Conservation (phyloP, 129 eudicot genomes). For the Pseudognaphalium luteoalbum region DNA sequence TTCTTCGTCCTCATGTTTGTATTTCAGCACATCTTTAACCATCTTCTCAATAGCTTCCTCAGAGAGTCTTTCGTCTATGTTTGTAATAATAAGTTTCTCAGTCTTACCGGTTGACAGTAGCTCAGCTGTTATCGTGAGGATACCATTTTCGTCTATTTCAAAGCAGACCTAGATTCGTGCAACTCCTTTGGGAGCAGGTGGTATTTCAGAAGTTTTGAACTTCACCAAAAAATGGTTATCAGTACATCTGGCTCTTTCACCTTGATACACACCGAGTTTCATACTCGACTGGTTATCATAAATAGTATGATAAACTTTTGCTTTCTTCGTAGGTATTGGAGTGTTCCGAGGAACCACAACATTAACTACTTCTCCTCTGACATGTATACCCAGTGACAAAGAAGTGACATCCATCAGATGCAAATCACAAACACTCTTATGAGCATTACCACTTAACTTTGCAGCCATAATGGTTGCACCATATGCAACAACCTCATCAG, state of each 20-base stretch:
- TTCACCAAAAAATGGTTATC: conserved; percentile 18
- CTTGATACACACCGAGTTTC: background rate
- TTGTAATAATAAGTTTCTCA: background rate
- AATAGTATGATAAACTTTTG: background rate
- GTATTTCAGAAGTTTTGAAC: background rate
- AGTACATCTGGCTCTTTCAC: background rate
- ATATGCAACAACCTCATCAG: no score
- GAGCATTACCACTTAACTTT: background rate
- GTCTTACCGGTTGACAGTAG: background rate
- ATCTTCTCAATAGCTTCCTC: background rate
- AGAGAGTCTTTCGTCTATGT: background rate
- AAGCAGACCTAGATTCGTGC: background rate
- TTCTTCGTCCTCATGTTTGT: background rate
- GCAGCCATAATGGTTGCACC: no score
- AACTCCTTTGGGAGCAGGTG: conserved; percentile 8
- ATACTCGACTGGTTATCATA: background rate
- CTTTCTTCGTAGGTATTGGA: conserved; percentile 16
- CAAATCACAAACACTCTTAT: background rate
- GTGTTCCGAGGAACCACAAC: conserved; percentile 13
- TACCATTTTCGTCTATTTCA: background rate
- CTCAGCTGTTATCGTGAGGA: background rate
- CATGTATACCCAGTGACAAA: background rate
- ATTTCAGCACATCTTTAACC: background rate
- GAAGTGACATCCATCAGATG: conserved; percentile 15
- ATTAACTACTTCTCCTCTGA: background rate